phyloP scores from a whole-genome alignment of 2,329 filamentous ascomycete species.

The Colletotrichum neosansevieriae region DNA sequence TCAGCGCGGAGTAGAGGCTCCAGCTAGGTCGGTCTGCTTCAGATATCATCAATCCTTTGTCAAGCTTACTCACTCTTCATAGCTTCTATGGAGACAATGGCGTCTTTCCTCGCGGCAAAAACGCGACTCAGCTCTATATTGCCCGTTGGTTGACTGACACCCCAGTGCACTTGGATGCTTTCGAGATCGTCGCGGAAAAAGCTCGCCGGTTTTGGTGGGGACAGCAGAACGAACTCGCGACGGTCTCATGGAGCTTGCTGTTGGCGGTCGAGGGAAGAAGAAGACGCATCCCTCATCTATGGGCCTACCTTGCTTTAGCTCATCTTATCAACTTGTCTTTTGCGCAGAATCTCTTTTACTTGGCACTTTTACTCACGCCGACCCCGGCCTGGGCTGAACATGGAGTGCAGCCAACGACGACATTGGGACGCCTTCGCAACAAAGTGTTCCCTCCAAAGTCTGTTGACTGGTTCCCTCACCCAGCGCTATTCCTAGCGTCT shows the following conservation, averaged over 20 bases:
- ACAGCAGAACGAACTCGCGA: slow-evolving; percentile 68
- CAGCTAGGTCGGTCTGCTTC: slow-evolving; percentile 49
- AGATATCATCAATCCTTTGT: slow-evolving; percentile 14
- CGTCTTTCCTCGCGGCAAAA: slow-evolving; percentile 48
- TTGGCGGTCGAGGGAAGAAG: slow-evolving; percentile 70
- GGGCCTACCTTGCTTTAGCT: slow-evolving; percentile 69
- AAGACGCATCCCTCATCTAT: slow-evolving; percentile 65
- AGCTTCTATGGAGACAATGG: slow-evolving; percentile 50
- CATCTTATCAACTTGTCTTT: slow-evolving; percentile 71
- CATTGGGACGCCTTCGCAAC: slow-evolving; percentile 46
- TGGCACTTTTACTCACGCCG: slow-evolving; percentile 68
- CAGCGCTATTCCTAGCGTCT: slow-evolving; percentile 49
- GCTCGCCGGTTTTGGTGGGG: slow-evolving; percentile 72
- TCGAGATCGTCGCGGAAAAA: slow-evolving; percentile 67
- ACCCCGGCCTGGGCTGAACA: slow-evolving; percentile 54
- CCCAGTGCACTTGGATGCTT: slow-evolving; percentile 63
- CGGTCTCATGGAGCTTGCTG: slow-evolving; percentile 67
- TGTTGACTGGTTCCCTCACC: slow-evolving; percentile 57
- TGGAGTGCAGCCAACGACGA: slow-evolving; percentile 47
- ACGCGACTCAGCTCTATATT: slow-evolving; percentile 51
- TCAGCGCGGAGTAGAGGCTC: slow-evolving; percentile 52
- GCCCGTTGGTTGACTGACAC: slow-evolving; percentile 67
- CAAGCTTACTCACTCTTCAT: slow-evolving; percentile 3
- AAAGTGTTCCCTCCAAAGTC: slow-evolving; percentile 56
- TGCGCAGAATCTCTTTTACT: slow-evolving; percentile 73